Evolutionary conservation across 768 basidiomycete genomes (phyloP), one percentile per base, ranked within the genome.

Genomic region (Flagelloscypha sp.): DNA sequence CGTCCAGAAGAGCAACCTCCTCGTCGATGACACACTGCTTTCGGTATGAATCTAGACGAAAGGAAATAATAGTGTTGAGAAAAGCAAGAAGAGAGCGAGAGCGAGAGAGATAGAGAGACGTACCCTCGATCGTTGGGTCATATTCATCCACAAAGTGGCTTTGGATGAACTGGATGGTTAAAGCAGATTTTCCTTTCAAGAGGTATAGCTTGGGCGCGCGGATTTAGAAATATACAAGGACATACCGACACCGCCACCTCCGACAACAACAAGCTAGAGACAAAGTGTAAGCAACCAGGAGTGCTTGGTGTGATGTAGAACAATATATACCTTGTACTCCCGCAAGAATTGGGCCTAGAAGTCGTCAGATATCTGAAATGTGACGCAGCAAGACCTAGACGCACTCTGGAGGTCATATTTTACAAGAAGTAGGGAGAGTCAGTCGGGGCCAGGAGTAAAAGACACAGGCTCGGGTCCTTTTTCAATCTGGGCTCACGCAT

Each of bases 111-210:
- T 10, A 12, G 36, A 32, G 39, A 18, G 33, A 48, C 59, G 44
- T 42, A 81, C 86, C 84, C 61, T 94, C 94, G 49, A 97, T 97
- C 19, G 93, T 95, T 19, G 94, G 93, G 57, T 97, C 89, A 39
- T 76, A 92, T 57, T 92, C 86, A 58, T 89, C 84, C 40, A 93
- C 88, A 52, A 90, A 90, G 55, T 87, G 84, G 47, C 82, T 84
- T 54, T 98, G 94, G 48, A 97, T 95, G 68, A 97, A 98, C 57
- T 97, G 94, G 50, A 97, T 95, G 33, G 94, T 97, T 62, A 95
- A 59, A 17, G 89, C 90, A 34, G 88, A 92, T 71, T 98, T 86
- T 23, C 84, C 84, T 39, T n/a, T n/a, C n/a, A n/a, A n/a, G n/a
- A n/a, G n/a, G n/a, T n/a, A 78, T 74, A 57, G 73, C 72, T 72